Evolutionary conservation across 2,329 filamentous ascomycete genomes (phyloP), one percentile per base, ranked within the genome.

Genomic region (Thermomyces lanuginosus): DNA sequence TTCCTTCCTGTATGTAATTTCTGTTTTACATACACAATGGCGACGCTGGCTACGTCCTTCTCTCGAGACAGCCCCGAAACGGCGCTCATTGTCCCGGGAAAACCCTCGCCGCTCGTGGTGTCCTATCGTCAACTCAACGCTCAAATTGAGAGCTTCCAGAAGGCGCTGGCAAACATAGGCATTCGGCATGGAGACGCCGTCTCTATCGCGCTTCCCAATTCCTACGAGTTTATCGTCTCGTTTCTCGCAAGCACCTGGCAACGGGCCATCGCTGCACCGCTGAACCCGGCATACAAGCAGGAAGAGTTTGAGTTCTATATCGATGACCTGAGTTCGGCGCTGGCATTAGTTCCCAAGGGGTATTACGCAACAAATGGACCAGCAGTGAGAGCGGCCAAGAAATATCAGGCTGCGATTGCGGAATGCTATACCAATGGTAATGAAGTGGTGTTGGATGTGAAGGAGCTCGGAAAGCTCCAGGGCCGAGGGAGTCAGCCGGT

Each of bases 301-400:
- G 74, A 74, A 31, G 81, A 91, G 52, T 89, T 86, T 49, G 81
- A 89, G 50, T 91, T 91, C 55, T 91, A 89, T 54, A 86, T 92
- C 44, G 76, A 83, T 37, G 81, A 92, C 48, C 63, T 91, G 41
- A 79, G 74, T 46, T 86, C 81, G 4, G 75, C 75, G 17, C 60
- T 91, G 32, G 69, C 82, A 16, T 61, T 91, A 18, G 76, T 91
- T 6, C 80, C 81, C 8, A 63, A 63, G 39, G 80, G 78, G 9
- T 69, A 74, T 8, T 78, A 71, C 42, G 60, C 62, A 7, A 64
- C 72, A 39, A 61, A 74, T 46, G 72, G 70, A 6, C 67, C 78
- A 8, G 79, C 76, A 14, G 77, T 89, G 15, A 68, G 71, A 44
- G 81, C 81, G 1, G 81, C 80, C 5, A 64, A 69, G 42, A 81